Evolutionary conservation across 176 grass and related monocot species (phyloP), one percentile per base, ranked within the genome.

Genomic region (Eleusine coracana): DNA sequence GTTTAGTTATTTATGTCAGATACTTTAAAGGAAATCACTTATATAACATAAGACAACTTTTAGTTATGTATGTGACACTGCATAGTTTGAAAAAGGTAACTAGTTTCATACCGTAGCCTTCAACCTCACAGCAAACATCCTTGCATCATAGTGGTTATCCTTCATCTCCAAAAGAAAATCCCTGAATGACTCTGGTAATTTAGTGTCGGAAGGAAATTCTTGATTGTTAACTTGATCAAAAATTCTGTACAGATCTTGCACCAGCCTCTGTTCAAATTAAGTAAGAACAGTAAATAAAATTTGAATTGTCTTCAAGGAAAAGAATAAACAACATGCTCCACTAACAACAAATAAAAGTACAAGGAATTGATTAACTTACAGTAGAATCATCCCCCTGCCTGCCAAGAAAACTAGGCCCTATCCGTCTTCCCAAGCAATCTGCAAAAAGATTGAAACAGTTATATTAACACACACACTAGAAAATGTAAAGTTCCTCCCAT

Each of bases 401-500:
- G 62, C 92, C 92, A 82, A 97, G 90, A 77, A 97, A 90, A 79
- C 73, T 92, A 71, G 94, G 94, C 72, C 94, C 94, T 90, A 97
- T 93, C 79, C 92, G 89, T 73, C 87, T 92, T 73, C 90, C 92
- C 82, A 97, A 90, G 87, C 94, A 97, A 92, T 97, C 94, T 97
- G 77, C 65, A 86, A 66, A 82, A 84, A 55, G 58, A 65, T 31
- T 5, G 50, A 59, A 83, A 76, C 39, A 56, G 44, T 90, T 82
- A 85, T 61, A 77, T n/a, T 48, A 34, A 34, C 31, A 34, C 31
- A 8, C 13, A 76, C 84, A 28, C 29, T 40, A 25, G 28, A 40
- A 52, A 65, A 65, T 72, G 45, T 15, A 82, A 44, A 67, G 45
- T 68, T 55, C 56, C 34, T 52, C 29, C 2, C 37, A 1, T 73